Evolutionary conservation across 495 filamentous ascomycete species (phyloP).

Genomic region (Pyronema omphalodes): DNA sequence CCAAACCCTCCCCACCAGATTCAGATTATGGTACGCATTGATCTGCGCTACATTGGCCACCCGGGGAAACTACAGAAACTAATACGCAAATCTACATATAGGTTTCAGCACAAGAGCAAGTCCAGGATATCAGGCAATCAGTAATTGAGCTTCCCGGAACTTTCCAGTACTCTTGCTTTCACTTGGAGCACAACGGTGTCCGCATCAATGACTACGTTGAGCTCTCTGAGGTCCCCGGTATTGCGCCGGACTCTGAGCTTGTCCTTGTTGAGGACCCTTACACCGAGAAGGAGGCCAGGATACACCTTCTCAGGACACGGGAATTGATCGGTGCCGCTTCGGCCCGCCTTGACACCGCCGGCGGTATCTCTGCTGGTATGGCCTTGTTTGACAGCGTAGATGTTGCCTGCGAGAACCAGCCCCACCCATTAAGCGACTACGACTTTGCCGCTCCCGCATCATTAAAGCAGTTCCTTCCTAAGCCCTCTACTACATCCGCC

Average conservation of each 20-base stretch:
- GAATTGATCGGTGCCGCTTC: constrained; percentile 86
- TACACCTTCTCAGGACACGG: constrained; percentile 76
- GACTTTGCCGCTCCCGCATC: constrained; percentile 51
- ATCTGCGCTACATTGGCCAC: background rate
- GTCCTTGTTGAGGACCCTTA: constrained; percentile 86
- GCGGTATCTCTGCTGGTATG: constrained; percentile 69
- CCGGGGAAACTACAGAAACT: background rate
- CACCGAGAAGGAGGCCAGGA: constrained; percentile 92
- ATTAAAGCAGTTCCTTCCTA: constrained; percentile 52
- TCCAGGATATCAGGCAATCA: constrained; percentile 93
- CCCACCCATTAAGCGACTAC: constrained; percentile 45
- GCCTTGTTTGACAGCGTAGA: constrained; percentile 67
- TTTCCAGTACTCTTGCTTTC: constrained; percentile 97
- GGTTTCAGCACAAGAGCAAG: constrained; percentile 85
- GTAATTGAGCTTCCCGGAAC: constrained; percentile 86
- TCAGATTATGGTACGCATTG: constrained; percentile 52
- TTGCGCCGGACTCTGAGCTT: constrained; percentile 55
- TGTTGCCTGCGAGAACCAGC: constrained; percentile 34
- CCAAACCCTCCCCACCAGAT: constrained; percentile 64
- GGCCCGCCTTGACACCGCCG: constrained; percentile 69
- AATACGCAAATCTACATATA: constrained; percentile 22
- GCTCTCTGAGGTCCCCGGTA: constrained; percentile 72
- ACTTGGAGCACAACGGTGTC: constrained; percentile 69
- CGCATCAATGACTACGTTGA: constrained; percentile 90
- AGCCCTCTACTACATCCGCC: constrained; percentile 34